Evolutionary conservation across 1,139 yeast species (phyloP), one percentile per base, ranked within the genome.

Genomic region (Lodderomyces beijingensis): DNA sequence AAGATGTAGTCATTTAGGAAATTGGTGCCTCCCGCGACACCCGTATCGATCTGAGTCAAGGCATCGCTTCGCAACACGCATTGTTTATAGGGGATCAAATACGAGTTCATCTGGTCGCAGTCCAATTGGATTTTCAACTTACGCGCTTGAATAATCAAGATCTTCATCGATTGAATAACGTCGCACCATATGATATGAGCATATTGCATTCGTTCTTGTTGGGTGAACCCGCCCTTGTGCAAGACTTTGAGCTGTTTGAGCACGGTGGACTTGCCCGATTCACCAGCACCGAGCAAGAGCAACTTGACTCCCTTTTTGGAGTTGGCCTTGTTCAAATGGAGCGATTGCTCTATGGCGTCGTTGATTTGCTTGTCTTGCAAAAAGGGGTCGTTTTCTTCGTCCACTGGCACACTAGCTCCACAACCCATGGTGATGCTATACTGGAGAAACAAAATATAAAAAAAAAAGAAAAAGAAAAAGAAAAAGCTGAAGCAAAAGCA

Each of bases 251-350:
- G 75, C 54, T 93, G 98, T 55, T 91, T 93, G 41, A 91, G 63
- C n/a, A 91, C 95, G 0, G 99, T 91, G 3, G 95, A 85, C 55
- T 91, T 91, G 5, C 99, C 98, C 35, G 91, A 79, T 57, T 91
- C 99, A 5, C 98, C 98, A 0, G 97, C 89, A 16, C 98, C 98
- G 18, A 88, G 60, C 13, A 88, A 61, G 30, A 89, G 59, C 38
- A 89, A 64, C 51, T 82, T 83, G 34, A 79, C 70, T 45, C 72
- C 81, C 24, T 59, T 54, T 37, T 56, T 57, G 25, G 54, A 77
- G 37, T 65, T 62, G 41, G 70, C 74, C 43, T 71, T 71, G 38
- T 73, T 75, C 44, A 67, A 62, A 42, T 69, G 71, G 40, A 85
- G 57, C 27, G 77, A 66, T 45, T 77, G 80, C 44, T 85, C 93